A percentile compares a stretch with the other conserved stretches of the same genome.
phyloP scores from a whole-genome alignment of 2,329 filamentous ascomycete genomes.

The Arthrobotrys sphaeroides region DNA sequence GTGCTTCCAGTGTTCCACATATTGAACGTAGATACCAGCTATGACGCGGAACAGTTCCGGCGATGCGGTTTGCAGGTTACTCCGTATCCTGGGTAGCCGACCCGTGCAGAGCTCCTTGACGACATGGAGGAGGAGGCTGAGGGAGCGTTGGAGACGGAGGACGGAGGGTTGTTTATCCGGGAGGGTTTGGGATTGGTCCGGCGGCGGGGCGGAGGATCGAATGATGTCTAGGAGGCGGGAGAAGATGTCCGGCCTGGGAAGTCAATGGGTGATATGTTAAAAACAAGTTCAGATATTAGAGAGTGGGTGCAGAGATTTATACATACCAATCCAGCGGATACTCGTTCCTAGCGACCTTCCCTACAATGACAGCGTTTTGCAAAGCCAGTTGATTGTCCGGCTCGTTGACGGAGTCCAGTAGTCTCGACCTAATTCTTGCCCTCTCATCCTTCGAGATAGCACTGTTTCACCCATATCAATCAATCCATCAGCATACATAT shows the following conservation, averaged over 20 bases:
- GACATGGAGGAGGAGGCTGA: slow-evolving; percentile 82
- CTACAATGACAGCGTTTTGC: slow-evolving; percentile 86
- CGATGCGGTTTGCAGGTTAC: slow-evolving; percentile 78
- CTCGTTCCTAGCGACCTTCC: slow-evolving; percentile 88
- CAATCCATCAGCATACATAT: neutral
- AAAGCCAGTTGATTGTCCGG: slow-evolving; percentile 78
- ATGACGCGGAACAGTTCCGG: slow-evolving; percentile 86
- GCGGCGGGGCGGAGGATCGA: slow-evolving; percentile 65
- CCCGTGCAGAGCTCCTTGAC: slow-evolving; percentile 90
- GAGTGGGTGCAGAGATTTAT: neutral
- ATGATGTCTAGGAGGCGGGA: slow-evolving; percentile 72
- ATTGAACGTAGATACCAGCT: slow-evolving; percentile 78
- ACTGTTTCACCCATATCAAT: slow-evolving; percentile 62
- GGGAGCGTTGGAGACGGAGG: slow-evolving; percentile 74
- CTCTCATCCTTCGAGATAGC: slow-evolving; percentile 77
- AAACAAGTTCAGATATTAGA: neutral
- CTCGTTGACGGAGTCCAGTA: slow-evolving; percentile 81
- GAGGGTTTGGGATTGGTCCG: slow-evolving; percentile 60
- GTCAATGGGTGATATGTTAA: neutral
- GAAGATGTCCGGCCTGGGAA: slow-evolving; percentile 67
- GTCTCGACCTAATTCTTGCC: slow-evolving; percentile 74
- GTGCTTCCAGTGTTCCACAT: slow-evolving; percentile 74
- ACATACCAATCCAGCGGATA: slow-evolving; percentile 82
- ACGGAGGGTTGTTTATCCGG: slow-evolving; percentile 64
- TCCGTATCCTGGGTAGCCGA: slow-evolving; percentile 76